Evolutionary conservation across 306 rosid species (phyloP).

Genomic region (Medicago arabica): DNA sequence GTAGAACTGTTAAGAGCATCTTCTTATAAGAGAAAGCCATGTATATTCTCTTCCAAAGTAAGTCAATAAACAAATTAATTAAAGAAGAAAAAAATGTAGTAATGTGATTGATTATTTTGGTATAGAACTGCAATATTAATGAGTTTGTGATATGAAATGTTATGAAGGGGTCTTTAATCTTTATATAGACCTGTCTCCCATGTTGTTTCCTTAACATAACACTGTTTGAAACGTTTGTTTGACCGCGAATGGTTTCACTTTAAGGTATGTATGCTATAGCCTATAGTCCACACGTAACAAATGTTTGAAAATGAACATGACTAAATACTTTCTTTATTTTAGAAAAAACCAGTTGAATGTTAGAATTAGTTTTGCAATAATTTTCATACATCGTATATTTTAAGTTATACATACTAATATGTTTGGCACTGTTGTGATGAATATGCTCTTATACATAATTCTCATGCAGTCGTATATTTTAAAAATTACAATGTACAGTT

Average conservation of each 20-base stretch:
- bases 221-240: not conserved
- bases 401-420: not conserved
- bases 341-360: not conserved
- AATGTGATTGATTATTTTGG: not conserved
- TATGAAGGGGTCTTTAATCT: not conserved
- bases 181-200: not conserved
- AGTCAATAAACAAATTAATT: not conserved
- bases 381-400: not conserved
- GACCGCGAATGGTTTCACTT: not conserved
- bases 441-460: not conserved
- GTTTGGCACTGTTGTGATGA: not conserved
- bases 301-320: not conserved
- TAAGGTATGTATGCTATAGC: not conserved
- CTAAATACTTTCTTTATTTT: not conserved
- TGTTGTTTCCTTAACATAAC: not conserved
- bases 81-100: not conserved
- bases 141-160: conserved; percentile 14
- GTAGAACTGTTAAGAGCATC: conserved; percentile 13
- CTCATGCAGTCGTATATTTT: not conserved
- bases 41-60: not conserved
- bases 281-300: not conserved
- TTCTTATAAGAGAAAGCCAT: conserved; percentile 38
- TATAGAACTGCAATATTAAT: not conserved
- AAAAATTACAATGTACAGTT: not conserved
- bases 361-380: not conserved